A percentile compares a stretch with the other conserved stretches of the same genome.
Conservation (phyloP, 164 flowering plant species). For the Berberis thunbergii region DNA sequence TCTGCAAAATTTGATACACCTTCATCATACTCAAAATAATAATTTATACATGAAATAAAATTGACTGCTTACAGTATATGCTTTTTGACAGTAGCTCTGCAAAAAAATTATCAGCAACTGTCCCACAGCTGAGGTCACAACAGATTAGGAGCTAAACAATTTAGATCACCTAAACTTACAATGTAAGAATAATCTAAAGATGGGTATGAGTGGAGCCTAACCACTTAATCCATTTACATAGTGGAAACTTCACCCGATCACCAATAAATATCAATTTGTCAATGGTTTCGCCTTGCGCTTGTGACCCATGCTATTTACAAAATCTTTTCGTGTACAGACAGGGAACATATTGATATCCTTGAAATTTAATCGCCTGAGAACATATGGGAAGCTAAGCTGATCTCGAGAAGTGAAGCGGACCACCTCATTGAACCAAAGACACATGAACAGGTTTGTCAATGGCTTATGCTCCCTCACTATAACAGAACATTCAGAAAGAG, state of each 20-base stretch:
- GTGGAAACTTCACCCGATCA: neutral
- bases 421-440: constrained; percentile 97
- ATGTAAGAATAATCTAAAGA: no score
- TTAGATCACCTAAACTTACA: no score
- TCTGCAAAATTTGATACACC: no score
- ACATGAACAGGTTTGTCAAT: constrained; percentile 72
- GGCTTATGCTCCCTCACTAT: constrained; percentile 84
- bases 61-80: no score
- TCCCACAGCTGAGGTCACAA: no score
- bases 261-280: constrained; percentile 11
- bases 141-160: no score
- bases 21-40: no score
- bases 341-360: constrained; percentile 74
- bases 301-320: constrained; percentile 94
- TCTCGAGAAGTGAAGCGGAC: constrained; percentile 94
- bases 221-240: no score
- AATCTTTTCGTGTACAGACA: constrained; percentile 90
- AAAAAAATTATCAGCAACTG: no score
- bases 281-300: constrained; percentile 83
- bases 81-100: no score
- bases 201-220: no score
- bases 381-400: constrained; percentile 94
- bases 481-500: constrained; percentile 85
- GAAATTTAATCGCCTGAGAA: constrained; percentile 63
- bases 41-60: no score